A percentile compares a stretch with the other conserved stretches of the same genome.
phyloP scores from a whole-genome alignment of 176 grass and related monocot genomes.

The Triticum aestivum region DNA sequence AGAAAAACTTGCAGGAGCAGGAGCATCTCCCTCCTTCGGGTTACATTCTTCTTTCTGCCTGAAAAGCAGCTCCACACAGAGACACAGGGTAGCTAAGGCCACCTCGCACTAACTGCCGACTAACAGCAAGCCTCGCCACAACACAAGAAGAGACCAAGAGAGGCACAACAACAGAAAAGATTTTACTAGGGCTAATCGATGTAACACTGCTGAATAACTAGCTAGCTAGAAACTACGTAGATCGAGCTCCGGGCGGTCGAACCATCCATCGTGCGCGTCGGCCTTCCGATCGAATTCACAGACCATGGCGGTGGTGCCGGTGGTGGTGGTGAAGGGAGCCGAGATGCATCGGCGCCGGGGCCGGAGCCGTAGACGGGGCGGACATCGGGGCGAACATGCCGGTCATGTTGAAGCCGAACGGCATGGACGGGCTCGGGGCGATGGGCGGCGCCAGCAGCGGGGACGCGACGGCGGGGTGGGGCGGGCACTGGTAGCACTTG shows the following conservation, averaged over 20 bases:
- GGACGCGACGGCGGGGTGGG: not conserved
- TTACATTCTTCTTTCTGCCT: not conserved
- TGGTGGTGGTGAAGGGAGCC: constrained; percentile 44
- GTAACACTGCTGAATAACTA: constrained; percentile 13
- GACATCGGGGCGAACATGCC: constrained; percentile 15
- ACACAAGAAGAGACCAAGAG: not conserved
- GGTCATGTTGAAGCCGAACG: constrained; percentile 18
- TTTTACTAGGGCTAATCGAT: not conserved
- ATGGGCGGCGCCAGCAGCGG: not conserved
- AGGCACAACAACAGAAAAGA: not conserved
- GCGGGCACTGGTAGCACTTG: constrained; percentile 94
- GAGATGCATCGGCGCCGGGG: constrained; percentile 29
- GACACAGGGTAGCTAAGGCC: not conserved
- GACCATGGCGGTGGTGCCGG: constrained; percentile 47
- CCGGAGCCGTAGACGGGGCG: not conserved
- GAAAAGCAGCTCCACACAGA: not conserved
- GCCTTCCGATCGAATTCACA: not conserved
- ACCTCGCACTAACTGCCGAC: not conserved
- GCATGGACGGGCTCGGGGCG: constrained; percentile 3
- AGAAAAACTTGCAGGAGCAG: not conserved
- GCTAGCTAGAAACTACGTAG: constrained; percentile 18
- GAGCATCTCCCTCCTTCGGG: not conserved
- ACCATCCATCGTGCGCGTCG: not conserved
- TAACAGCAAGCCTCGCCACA: not conserved
- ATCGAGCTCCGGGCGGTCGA: not conserved